Percentiles rank a stretch among this genome's conserved stretches.
These are phyloP conservation scores for Fonsecaea nubica DNA, from an alignment of 2,329 filamentous ascomycete species.

Conservation along the genomic window DNA sequence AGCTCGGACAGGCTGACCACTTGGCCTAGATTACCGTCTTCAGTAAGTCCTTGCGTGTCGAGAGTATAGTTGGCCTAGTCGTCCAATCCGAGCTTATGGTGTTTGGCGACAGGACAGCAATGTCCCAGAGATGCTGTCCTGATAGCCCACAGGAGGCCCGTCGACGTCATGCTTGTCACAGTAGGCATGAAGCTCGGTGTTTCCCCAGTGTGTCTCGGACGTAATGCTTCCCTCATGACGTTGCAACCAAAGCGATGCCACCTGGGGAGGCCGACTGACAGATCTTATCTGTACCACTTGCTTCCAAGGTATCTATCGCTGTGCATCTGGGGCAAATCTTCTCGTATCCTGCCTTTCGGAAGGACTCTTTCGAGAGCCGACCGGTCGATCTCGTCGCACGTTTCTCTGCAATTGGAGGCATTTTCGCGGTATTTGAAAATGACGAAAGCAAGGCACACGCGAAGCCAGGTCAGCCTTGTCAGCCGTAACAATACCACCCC, in stretches of 20 bases:
- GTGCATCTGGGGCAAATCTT: constrained; percentile 3
- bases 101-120: neutral
- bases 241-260: constrained; percentile 3
- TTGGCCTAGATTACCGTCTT: neutral
- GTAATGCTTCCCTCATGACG: neutral
- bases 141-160: neutral
- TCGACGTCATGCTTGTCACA: constrained; percentile 11
- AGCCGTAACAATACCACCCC: neutral
- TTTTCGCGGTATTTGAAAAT: neutral
- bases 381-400: constrained; percentile 6
- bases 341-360: neutral
- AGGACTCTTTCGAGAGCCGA: neutral
- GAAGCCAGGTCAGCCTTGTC: constrained; percentile 4
- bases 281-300: constrained; percentile 10
- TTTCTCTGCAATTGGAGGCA: neutral
- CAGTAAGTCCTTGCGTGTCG: constrained; percentile 6
- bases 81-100: neutral
- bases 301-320: constrained; percentile 3
- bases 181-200: neutral
- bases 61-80: neutral
- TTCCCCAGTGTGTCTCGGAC: neutral
- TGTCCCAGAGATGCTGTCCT: neutral
- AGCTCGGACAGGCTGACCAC: neutral
- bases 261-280: constrained; percentile 5
- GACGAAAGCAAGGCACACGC: neutral